Conservation (phyloP, 495 filamentous ascomycete species). For the Neurospora sp. region DNA sequence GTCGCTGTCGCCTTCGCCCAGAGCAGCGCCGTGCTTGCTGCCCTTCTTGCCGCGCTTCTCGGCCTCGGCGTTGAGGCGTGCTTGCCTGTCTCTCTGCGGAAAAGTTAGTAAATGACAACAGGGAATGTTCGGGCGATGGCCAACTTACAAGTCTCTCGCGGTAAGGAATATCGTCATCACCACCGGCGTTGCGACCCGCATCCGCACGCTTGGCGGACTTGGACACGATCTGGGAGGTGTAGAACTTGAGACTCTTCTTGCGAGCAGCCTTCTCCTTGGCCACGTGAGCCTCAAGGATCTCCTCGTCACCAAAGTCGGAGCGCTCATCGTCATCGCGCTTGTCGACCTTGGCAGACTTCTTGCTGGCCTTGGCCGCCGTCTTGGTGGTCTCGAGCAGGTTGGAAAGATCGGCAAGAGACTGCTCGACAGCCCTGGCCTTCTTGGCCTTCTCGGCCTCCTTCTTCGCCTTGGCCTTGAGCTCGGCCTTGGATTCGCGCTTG, state of each 20-base stretch:
- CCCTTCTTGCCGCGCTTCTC: constrained; percentile 67
- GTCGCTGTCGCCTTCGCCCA: constrained; percentile 51
- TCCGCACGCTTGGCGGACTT: constrained; percentile 76
- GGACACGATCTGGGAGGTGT: constrained; percentile 91
- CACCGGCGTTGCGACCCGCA: constrained; percentile 76
- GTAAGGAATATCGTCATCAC: constrained; percentile 86
- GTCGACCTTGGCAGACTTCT: constrained; percentile 18
- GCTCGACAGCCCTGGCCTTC: constrained; percentile 35
- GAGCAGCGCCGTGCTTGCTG: constrained; percentile 47
- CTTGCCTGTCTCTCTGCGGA: constrained; percentile 58
- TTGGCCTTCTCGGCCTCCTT: constrained; percentile 25
- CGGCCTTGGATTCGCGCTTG: constrained; percentile 21
- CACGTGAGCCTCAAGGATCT: constrained; percentile 34
- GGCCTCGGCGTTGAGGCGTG: constrained; percentile 75
- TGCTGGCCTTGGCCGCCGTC: constrained; percentile 24
- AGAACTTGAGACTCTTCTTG: constrained; percentile 87
- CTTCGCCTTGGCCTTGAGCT: constrained; percentile 20
- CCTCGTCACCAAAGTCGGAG: constrained; percentile 60
- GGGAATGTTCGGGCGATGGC: no score
- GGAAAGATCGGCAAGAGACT: constrained; percentile 38
- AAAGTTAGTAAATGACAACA: constrained; percentile 2
- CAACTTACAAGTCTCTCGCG: constrained; percentile 58
- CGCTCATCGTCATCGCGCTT: constrained; percentile 34
- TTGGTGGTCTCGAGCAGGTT: constrained; percentile 33
- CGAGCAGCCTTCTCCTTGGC: constrained; percentile 73